Evolutionary conservation across 192 early-diverging fungal species (phyloP).

Genomic region (Rhizophagus sp.): DNA sequence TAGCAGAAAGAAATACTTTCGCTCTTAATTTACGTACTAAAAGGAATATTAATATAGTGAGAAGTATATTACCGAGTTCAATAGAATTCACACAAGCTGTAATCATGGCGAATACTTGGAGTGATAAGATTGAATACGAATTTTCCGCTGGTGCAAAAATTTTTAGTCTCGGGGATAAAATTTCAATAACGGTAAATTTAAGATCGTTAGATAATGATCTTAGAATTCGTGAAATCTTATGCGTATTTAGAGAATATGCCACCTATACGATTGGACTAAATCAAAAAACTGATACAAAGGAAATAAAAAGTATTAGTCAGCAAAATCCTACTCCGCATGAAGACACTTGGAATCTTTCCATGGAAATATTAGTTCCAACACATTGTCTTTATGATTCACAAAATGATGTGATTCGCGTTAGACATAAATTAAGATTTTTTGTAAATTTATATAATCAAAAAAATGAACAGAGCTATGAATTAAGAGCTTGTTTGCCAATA

Average conservation of each 20-base stretch:
- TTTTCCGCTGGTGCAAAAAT: conserved; percentile 55
- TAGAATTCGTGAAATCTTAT: conserved; percentile 43
- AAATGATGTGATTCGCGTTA: conserved; percentile 34
- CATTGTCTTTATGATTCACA: conserved; percentile 35
- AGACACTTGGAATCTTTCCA: conserved; percentile 26
- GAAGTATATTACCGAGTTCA: conserved; percentile 48
- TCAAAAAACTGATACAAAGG: conserved; percentile 1
- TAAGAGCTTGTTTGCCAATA: conserved; percentile 38
- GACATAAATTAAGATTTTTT: conserved; percentile 39
- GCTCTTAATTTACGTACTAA: conserved; percentile 44
- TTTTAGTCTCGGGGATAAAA: conserved; percentile 52
- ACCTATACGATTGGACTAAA: conserved; percentile 38
- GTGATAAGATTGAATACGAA: conserved; percentile 54
- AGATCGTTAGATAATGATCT: conserved; percentile 46
- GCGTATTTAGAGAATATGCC: conserved; percentile 57
- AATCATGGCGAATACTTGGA: conserved; percentile 54
- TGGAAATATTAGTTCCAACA: conserved; percentile 24
- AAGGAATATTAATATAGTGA: conserved; percentile 42
- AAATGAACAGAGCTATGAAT: conserved; percentile 32
- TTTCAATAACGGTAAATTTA: conserved; percentile 48
- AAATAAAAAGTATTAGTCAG: not conserved
- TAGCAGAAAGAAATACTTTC: conserved; percentile 55
- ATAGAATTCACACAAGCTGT: conserved; percentile 51
- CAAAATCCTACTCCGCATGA: not conserved
- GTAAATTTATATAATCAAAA: conserved; percentile 28